Conservation (phyloP, 2,329 filamentous ascomycete genomes). For the Apiospora koreana region DNA sequence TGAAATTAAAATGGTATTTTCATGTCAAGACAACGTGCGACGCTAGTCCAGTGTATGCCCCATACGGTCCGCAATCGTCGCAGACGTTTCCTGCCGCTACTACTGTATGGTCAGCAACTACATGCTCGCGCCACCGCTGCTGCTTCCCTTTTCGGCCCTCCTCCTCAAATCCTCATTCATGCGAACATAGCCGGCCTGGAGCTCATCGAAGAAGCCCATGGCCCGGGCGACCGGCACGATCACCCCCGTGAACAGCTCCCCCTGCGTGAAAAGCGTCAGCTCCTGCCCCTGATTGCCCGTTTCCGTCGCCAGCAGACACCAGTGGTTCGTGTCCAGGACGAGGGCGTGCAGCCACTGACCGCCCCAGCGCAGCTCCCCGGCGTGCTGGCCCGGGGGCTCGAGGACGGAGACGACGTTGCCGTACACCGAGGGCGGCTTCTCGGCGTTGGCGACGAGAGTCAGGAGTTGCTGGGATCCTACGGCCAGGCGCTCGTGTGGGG, state of each 20-base stretch:
- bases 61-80: no score
- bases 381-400: neutral
- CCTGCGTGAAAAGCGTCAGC: neutral
- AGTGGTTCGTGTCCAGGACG: neutral
- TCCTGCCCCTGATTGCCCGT: neutral
- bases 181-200: neutral
- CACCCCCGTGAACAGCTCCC: neutral
- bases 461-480: neutral
- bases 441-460: neutral
- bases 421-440: neutral
- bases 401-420: neutral
- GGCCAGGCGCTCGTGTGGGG: neutral
- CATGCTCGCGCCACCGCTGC: neutral
- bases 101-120: neutral
- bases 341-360: neutral
- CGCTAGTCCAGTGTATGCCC: no score
- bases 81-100: no score
- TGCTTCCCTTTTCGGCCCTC: neutral
- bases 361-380: neutral
- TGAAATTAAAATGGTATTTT: no score
- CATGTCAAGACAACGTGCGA: no score
- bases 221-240: neutral
- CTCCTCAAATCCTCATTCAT: neutral
- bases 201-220: neutral
- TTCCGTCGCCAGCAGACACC: neutral